These are phyloP conservation scores for Vigna reflexopilosa DNA, from an alignment of 306 rosid species.

Conservation along the genomic window DNA sequence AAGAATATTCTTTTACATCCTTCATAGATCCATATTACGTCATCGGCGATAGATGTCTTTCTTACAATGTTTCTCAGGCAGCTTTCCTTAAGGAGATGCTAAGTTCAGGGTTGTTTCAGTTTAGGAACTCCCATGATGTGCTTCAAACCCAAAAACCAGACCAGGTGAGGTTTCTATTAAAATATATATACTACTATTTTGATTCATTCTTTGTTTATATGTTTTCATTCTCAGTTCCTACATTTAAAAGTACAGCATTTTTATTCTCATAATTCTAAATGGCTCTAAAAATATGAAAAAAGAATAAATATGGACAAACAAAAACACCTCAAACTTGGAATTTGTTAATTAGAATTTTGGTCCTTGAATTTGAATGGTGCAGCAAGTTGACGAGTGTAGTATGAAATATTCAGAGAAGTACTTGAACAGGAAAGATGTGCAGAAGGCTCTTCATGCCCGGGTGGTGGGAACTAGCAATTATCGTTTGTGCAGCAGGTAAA, in stretches of 20 bases:
- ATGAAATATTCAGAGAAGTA: constrained; percentile 49
- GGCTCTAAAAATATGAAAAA: too few species aligned
- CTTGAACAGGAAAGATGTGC: constrained; percentile 65
- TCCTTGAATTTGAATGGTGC: constrained; percentile 3
- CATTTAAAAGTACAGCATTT: too few species aligned
- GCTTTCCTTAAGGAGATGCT: constrained; percentile 1
- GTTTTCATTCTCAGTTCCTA: neutral
- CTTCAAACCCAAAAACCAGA: neutral
- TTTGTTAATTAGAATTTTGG: neutral
- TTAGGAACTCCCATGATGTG: neutral
- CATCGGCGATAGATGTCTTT: constrained; percentile 33
- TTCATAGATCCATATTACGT: neutral
- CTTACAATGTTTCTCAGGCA: constrained; percentile 37
- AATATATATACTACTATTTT: neutral
- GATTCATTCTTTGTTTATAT: neutral
- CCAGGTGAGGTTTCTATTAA: constrained; percentile 11
- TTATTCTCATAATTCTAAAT: too few species aligned
- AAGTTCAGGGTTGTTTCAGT: neutral
- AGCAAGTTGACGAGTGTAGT: constrained; percentile 57
- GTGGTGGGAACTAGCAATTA: constrained; percentile 51
- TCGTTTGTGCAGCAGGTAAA: constrained; percentile 65
- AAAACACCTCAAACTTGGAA: too few species aligned
- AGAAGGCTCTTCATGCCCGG: constrained; percentile 60
- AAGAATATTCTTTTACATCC: constrained; percentile 1
- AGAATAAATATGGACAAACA: too few species aligned